phyloP scores from a whole-genome alignment of 257 asterid genomes.

The Solanum etuberosum region DNA sequence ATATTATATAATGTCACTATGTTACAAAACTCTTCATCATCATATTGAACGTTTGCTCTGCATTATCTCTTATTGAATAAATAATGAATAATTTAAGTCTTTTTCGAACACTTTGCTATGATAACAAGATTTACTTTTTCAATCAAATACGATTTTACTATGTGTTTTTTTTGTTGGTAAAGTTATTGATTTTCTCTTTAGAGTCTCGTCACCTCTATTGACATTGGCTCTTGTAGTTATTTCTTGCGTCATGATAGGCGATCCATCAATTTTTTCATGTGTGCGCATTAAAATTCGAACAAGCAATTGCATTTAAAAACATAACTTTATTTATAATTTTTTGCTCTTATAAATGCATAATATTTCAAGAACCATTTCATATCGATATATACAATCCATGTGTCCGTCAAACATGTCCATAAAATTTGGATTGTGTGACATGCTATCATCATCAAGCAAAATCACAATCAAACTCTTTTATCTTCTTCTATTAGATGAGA shows the following conservation, averaged over 20 bases:
- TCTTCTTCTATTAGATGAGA: background rate
- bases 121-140: no score
- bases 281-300: no score
- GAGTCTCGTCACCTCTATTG: background rate
- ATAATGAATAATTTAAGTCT: background rate
- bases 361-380: background rate
- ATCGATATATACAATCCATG: background rate
- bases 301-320: no score
- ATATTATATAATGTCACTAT: no score
- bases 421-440: background rate
- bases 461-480: background rate
- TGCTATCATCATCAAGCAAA: background rate
- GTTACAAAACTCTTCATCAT: background rate
- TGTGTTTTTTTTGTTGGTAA: no score
- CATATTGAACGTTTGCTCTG: background rate
- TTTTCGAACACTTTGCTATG: background rate
- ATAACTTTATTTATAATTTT: no score
- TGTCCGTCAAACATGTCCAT: background rate
- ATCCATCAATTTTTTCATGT: no score
- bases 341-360: no score
- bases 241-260: background rate
- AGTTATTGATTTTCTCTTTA: background rate
- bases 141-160: no score
- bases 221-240: background rate
- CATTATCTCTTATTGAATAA: background rate